A percentile compares a stretch with the other conserved stretches of the same genome.
Evolutionary conservation across 106 monocot genomes (phyloP).

Genomic region (Dactylorhiza incarnata): DNA sequence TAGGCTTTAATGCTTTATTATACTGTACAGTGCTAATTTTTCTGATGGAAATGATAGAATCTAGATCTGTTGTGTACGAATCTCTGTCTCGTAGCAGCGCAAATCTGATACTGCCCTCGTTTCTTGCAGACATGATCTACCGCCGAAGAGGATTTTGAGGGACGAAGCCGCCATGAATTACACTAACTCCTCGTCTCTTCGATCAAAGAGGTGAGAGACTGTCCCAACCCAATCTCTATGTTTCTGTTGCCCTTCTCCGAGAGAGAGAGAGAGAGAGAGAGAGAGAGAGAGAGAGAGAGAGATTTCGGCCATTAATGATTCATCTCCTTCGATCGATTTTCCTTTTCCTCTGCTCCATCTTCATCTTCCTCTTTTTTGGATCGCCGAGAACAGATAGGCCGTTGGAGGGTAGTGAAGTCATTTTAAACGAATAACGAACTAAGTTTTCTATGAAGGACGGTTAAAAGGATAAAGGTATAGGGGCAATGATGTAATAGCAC

Average conservation of each 20-base stretch:
- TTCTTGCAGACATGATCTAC: not conserved
- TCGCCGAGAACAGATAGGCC: not conserved
- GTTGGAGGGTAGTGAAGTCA: not conserved
- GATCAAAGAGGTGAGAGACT: not conserved
- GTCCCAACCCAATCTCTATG: not conserved
- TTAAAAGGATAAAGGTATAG: not conserved
- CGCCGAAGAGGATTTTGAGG: not conserved
- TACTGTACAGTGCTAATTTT: too few relatives aligned
- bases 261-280: too few relatives aligned
- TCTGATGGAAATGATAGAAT: not conserved
- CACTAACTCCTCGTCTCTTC: not conserved
- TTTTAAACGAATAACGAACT: not conserved
- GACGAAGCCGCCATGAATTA: not conserved
- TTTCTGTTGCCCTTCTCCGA: constrained; percentile 1
- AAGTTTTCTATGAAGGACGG: not conserved
- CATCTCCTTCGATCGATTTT: not conserved
- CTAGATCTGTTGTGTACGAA: not conserved
- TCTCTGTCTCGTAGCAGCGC: not conserved
- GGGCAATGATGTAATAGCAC: not conserved
- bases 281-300: not conserved
- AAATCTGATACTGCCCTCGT: not conserved
- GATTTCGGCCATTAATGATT: not conserved
- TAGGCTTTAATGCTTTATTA: too few relatives aligned
- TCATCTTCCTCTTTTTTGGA: not conserved
- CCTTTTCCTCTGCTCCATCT: not conserved